phyloP scores from a whole-genome alignment of 495 filamentous ascomycete genomes.

The Penicillium canariense region DNA sequence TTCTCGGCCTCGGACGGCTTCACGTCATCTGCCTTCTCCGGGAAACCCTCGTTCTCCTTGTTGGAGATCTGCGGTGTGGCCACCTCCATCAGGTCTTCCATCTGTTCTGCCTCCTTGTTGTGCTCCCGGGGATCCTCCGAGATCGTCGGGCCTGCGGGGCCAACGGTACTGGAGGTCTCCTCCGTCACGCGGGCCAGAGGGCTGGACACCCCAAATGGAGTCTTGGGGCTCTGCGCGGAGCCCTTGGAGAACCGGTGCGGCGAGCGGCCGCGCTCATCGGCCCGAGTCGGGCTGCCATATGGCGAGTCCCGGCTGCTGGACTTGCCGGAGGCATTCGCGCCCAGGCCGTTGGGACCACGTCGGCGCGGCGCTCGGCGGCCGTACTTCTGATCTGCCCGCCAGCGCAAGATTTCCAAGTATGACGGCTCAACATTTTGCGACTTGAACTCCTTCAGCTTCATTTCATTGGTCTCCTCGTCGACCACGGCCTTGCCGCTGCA shows the following conservation, averaged over 20 bases:
- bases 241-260: constrained; percentile 51
- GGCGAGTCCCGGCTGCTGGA: constrained; percentile 45
- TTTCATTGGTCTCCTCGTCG: constrained; percentile 86
- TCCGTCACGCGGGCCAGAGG: constrained; percentile 54
- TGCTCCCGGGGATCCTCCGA: constrained; percentile 35
- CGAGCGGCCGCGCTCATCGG: constrained; percentile 54
- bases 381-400: constrained; percentile 92
- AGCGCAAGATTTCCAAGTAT: constrained; percentile 91
- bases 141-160: constrained; percentile 31
- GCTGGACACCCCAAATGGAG: constrained; percentile 49
- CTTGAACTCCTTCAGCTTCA: constrained; percentile 92
- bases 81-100: constrained; percentile 47
- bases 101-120: constrained; percentile 26
- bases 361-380: constrained; percentile 59
- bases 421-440: constrained; percentile 81
- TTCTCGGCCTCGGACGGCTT: constrained; percentile 30
- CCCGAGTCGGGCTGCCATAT: constrained; percentile 51
- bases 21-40: constrained; percentile 20
- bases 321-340: constrained; percentile 38
- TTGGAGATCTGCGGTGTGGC: constrained; percentile 41
- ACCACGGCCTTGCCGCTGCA: constrained; percentile 81
- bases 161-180: constrained; percentile 41
- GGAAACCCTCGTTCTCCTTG: constrained; percentile 36
- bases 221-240: constrained; percentile 48
- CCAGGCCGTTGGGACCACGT: constrained; percentile 39